These are phyloP conservation scores for Sporodiniella umbellata DNA, from an alignment of 371 early-diverging fungal genomes.

Conservation along the genomic window DNA sequence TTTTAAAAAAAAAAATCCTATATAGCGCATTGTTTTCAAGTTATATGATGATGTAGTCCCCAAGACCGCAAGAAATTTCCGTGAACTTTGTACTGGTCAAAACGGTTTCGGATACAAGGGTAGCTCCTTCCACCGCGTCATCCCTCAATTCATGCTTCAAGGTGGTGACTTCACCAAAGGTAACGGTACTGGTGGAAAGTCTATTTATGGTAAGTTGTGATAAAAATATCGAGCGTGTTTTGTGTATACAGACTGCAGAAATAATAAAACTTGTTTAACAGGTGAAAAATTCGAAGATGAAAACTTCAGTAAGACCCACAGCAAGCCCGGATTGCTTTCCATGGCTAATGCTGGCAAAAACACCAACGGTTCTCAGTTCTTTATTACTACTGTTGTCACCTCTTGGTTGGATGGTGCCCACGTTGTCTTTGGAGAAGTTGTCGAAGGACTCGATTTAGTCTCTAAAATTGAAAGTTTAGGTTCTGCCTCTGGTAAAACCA, in stretches of 20 bases:
- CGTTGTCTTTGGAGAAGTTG: slow-evolving; percentile 97
- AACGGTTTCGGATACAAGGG: slow-evolving; percentile 84
- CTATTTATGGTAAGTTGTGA: slow-evolving; percentile 85
- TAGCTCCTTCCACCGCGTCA: slow-evolving; percentile 87
- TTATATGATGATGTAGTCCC: slow-evolving; percentile 89
- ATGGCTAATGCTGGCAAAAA: slow-evolving; percentile 97
- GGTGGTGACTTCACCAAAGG: slow-evolving; percentile 96
- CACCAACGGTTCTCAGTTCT: slow-evolving; percentile 99
- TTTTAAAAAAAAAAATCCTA: not conserved
- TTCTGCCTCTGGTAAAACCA: slow-evolving; percentile 56
- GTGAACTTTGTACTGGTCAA: slow-evolving; percentile 76
- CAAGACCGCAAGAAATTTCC: slow-evolving; percentile 97
- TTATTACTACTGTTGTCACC: slow-evolving; percentile 83
- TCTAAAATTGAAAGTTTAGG: slow-evolving; percentile 71
- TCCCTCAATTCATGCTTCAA: slow-evolving; percentile 97
- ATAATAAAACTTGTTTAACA: not conserved
- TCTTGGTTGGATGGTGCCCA: slow-evolving; percentile 98
- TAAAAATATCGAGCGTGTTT: not conserved
- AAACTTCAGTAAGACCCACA: slow-evolving; percentile 95
- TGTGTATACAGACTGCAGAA: not conserved
- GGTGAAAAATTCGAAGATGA: slow-evolving; percentile 91
- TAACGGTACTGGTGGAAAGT: slow-evolving; percentile 96
- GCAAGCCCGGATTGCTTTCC: slow-evolving; percentile 77
- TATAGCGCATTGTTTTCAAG: slow-evolving; percentile 50
- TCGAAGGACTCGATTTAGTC: slow-evolving; percentile 76